A percentile compares a stretch with the other conserved stretches of the same genome.
These are phyloP conservation scores for Zoysia matrella DNA, from an alignment of 202 grass and related monocot species.

Conservation along the genomic window DNA sequence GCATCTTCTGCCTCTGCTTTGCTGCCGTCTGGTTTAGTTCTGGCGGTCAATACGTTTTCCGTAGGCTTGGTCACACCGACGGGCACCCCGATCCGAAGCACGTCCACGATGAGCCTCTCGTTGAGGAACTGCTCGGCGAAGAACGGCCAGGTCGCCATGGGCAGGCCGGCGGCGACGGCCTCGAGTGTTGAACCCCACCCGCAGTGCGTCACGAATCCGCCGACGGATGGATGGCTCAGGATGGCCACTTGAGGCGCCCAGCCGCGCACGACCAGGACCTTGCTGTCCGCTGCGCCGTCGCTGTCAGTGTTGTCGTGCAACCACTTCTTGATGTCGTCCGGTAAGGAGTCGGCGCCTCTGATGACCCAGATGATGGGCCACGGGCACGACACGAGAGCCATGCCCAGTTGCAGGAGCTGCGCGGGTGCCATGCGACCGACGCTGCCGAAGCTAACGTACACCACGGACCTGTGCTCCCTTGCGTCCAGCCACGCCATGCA, in stretches of 20 bases:
- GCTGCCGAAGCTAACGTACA: constrained; percentile 81
- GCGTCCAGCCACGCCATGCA: constrained; percentile 67
- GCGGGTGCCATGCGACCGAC: constrained; percentile 38
- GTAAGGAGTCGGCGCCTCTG: constrained; percentile 45
- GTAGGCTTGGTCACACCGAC: constrained; percentile 38
- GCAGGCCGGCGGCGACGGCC: constrained; percentile 56
- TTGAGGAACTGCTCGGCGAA: constrained; percentile 68
- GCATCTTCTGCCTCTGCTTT: neutral
- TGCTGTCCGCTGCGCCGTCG: constrained; percentile 19
- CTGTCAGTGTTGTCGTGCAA: constrained; percentile 49
- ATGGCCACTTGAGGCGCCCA: constrained; percentile 75
- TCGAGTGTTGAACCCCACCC: constrained; percentile 83
- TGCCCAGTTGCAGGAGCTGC: constrained; percentile 70
- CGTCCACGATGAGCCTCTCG: constrained; percentile 52
- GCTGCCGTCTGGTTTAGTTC: neutral
- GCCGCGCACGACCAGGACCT: constrained; percentile 53
- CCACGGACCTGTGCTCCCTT: constrained; percentile 52
- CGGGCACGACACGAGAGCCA: constrained; percentile 51
- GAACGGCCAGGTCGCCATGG: constrained; percentile 59
- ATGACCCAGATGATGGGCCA: constrained; percentile 67
- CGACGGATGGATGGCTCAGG: constrained; percentile 56
- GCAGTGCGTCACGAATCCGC: constrained; percentile 78
- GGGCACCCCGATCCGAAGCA: constrained; percentile 52
- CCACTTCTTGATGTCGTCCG: constrained; percentile 58
- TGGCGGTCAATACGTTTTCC: constrained; percentile 1